phyloP scores from a whole-genome alignment of 352 stramenopile genomes.

The Chrysophaeum taylorii region DNA sequence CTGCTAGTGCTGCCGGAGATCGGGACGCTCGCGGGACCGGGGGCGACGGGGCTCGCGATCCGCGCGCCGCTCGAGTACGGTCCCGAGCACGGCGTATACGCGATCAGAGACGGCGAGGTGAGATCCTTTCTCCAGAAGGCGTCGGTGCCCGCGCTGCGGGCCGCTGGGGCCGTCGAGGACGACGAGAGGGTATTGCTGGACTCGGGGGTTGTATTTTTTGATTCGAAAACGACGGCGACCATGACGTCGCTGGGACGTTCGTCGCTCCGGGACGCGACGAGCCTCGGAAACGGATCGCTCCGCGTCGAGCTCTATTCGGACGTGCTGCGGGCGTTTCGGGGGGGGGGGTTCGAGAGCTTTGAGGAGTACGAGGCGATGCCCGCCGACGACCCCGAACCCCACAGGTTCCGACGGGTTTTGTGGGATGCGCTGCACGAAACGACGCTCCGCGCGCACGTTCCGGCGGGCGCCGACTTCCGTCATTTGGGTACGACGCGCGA shows the following conservation, averaged over 20 bases:
- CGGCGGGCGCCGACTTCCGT: not conserved
- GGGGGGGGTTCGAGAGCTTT: not conserved
- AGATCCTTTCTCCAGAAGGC: constrained; percentile 1
- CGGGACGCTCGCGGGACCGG: not conserved
- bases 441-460: not conserved
- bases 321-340: constrained; percentile 2
- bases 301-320: constrained; percentile 19
- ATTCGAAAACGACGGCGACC: not conserved
- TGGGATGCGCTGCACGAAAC: not conserved
- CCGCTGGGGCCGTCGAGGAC: not conserved
- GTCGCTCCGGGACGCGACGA: not conserved
- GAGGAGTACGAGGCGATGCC: constrained; percentile 1
- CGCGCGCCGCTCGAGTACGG: constrained; percentile 12
- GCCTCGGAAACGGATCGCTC: not conserved
- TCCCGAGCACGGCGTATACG: constrained; percentile 27
- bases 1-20: constrained; percentile 22
- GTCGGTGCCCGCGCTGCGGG: not conserved
- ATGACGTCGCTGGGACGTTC: constrained; percentile 2
- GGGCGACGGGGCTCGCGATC: constrained; percentile 25
- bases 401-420: not conserved
- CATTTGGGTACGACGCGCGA: constrained; percentile 16
- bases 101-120: not conserved
- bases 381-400: not conserved
- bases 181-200: constrained; percentile 11
- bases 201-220: constrained; percentile 16